A percentile compares a stretch with the other conserved stretches of the same genome.
phyloP scores from a whole-genome alignment of 2,329 filamentous ascomycete species.

The Colletotrichum sp. region DNA sequence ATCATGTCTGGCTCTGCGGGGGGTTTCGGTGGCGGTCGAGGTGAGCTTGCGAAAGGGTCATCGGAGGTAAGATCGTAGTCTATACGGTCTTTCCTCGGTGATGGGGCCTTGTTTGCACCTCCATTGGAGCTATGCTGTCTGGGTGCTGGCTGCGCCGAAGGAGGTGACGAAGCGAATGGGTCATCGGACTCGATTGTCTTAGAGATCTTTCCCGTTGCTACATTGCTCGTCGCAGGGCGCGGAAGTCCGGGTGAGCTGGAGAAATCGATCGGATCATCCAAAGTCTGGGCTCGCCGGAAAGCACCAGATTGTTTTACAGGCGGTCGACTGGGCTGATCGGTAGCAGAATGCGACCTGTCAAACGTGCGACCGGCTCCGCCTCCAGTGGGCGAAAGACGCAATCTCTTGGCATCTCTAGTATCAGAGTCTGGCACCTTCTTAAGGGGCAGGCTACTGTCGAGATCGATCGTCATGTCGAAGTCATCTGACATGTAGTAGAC shows the following conservation, averaged over 20 bases:
- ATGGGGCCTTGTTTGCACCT: conserved; percentile 1
- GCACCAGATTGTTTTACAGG: neutral
- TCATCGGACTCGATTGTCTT: conserved; percentile 1
- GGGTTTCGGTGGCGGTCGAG: neutral
- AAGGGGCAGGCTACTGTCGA: conserved; percentile 26
- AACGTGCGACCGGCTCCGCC: neutral
- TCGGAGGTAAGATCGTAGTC: conserved; percentile 1
- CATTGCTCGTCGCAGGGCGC: neutral
- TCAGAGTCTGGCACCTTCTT: conserved; percentile 5
- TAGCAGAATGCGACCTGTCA: neutral
- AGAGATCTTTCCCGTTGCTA: neutral
- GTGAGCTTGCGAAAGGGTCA: conserved; percentile 30
- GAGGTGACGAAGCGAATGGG: conserved; percentile 27
- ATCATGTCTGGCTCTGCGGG: neutral
- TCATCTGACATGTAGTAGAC: conserved; percentile 44
- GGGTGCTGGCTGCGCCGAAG: neutral
- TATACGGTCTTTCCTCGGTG: neutral
- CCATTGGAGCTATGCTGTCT: conserved; percentile 26
- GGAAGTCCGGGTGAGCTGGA: conserved; percentile 37
- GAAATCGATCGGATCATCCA: conserved; percentile 36
- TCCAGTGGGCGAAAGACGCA: conserved; percentile 25
- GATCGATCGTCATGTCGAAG: conserved; percentile 44
- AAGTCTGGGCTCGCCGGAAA: neutral
- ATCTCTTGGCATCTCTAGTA: conserved; percentile 33
- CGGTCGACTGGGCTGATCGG: neutral